Base-by-base conservation (phyloP, 1,284 basidiomycete genomes). In the Heterobasidion irregulare region DNA sequence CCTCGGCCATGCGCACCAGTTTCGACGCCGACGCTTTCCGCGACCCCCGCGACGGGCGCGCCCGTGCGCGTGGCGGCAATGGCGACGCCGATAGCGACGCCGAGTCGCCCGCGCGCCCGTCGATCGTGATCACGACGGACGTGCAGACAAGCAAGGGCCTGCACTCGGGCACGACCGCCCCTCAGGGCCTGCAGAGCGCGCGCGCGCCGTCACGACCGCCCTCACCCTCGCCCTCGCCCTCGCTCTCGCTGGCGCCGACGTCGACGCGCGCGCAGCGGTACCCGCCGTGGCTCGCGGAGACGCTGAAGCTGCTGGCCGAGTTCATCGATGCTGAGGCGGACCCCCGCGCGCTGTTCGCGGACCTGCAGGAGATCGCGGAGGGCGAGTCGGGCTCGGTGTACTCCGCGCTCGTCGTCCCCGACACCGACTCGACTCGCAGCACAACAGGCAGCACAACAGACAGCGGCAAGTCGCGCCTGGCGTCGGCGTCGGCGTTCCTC, bases 321-420 rank as follows among this genome's bases (percentile, higher is more conserved):
- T 86, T 82, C 65, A 84, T 90, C 61, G 77, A 84, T 60, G 77
- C 82, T 53, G 65, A 71, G 0, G 64, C 78, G 18, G 78, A 88
- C 62, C 87, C 87, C 4, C 71, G 76, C 8, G 74, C 78, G 1
- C 75, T 79, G 55, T 90, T 84, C 66, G 68, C 74, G 6, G 79
- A 88, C 59, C 69, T 89, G 48, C 77, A 76, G 51, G 88, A 89
- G 68, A 84, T 91, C 36, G 88, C 87, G 0, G 84, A 91, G 66
- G 88, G 89, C 47, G 88, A 89, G 62, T 85, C 79, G 50, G 89
- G 89, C 2, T 83, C 79, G 2, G 85, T 91, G 18, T 91, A 74
- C 63, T 77, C 81, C 19, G 86, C 86, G 0, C 71, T 74, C 7
- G 70, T 86, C 2, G 61, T 73, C 10, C 68, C 26, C 26, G 26